A percentile compares a stretch with the other conserved stretches of the same genome.
phyloP scores from a whole-genome alignment of 306 rosid species.

The Castanopsis chinensis region DNA sequence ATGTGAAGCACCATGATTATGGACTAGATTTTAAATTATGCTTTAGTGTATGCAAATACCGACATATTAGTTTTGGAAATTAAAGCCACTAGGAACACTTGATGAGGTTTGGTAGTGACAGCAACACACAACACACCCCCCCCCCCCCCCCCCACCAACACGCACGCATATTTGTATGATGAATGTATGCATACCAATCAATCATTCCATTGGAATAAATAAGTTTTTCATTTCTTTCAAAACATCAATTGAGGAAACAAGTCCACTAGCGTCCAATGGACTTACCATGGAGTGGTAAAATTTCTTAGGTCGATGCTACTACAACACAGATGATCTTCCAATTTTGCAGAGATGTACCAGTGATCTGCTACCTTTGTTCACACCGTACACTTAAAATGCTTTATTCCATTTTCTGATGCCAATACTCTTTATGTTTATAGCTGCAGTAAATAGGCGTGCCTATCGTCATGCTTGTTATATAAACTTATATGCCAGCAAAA shows the following conservation, averaged over 20 bases:
- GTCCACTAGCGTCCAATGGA: not conserved
- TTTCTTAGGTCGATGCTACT: not conserved
- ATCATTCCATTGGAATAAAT: not conserved
- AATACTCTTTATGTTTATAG: not conserved
- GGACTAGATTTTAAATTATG: not conserved
- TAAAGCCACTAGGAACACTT: not conserved
- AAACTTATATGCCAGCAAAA: not conserved
- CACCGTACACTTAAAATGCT: not conserved
- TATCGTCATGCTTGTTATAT: not conserved
- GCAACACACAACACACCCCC: not conserved
- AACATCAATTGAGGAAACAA: not conserved
- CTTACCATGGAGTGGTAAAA: not conserved
- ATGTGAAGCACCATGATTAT: slow-evolving; percentile 10
- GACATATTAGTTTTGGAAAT: too few relatives aligned
- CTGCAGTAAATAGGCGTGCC: not conserved
- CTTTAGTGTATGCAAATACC: not conserved
- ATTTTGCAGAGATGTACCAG: not conserved
- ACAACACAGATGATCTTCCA: not conserved
- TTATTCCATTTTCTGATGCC: not conserved
- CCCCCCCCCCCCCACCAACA: too few relatives aligned
- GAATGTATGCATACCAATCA: not conserved
- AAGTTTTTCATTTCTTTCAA: not conserved
- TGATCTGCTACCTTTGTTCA: not conserved
- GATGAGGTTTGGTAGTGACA: not conserved
- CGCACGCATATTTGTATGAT: too few relatives aligned